Conservation (phyloP, 2,329 filamentous ascomycete species). For the Trichoderma hamatum region DNA sequence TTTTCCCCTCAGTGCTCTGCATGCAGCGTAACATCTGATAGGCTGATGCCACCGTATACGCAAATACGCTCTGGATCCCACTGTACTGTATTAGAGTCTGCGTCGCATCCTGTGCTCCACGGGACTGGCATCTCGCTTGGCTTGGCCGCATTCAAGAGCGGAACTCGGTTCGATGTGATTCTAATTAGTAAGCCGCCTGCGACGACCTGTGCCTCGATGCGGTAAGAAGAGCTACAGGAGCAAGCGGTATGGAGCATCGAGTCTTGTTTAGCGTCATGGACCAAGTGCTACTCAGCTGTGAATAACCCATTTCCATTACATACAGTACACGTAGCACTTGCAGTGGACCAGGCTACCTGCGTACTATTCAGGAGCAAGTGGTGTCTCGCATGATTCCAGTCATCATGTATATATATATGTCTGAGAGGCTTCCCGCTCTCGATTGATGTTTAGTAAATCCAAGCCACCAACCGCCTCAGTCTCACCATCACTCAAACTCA, state of each 20-base stretch:
- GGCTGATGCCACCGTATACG: not conserved
- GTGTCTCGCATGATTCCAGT: no score
- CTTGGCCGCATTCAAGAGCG: not conserved
- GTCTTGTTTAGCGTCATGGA: no score
- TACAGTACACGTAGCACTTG: no score
- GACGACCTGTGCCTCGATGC: not conserved
- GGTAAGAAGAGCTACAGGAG: not conserved
- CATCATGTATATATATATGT: constrained; percentile 14
- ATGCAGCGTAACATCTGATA: not conserved
- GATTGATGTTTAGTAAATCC: not conserved
- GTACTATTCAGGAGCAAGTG: not conserved
- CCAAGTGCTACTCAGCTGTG: no score
- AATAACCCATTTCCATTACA: not conserved
- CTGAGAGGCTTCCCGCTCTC: not conserved
- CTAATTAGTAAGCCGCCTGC: constrained; percentile 22
- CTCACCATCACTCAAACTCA: not conserved
- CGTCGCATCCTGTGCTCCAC: not conserved
- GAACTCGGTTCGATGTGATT: constrained; percentile 18
- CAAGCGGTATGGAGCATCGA: no score
- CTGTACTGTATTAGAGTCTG: not conserved
- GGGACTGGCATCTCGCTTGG: not conserved
- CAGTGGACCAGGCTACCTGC: not conserved
- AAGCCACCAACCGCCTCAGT: not conserved
- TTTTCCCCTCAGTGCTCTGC: not conserved
- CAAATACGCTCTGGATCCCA: not conserved